Conservation (phyloP, 192 early-diverging fungal species). For the Rhizophagus clarus region DNA sequence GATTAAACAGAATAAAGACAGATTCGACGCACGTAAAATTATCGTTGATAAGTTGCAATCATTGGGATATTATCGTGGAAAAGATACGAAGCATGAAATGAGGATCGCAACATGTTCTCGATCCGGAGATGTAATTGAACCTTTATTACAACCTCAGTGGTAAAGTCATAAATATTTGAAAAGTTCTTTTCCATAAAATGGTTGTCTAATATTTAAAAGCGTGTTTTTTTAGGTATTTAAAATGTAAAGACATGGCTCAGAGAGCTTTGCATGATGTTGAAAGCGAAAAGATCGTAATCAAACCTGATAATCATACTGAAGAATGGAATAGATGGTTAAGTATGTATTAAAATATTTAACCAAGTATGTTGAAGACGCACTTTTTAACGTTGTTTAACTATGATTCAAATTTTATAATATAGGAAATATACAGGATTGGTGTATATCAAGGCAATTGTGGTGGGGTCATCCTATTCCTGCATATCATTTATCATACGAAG, state of each 20-base stretch:
- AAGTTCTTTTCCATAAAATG: neutral
- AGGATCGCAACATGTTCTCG: slow-evolving; percentile 71
- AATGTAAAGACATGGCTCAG: slow-evolving; percentile 74
- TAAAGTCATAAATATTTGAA: slow-evolving; percentile 24
- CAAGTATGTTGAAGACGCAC: neutral
- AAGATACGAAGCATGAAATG: slow-evolving; percentile 77
- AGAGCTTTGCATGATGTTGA: slow-evolving; percentile 68
- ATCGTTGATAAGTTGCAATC: slow-evolving; percentile 68
- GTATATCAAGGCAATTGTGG: slow-evolving; percentile 96
- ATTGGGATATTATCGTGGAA: slow-evolving; percentile 73
- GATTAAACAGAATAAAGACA: slow-evolving; percentile 63
- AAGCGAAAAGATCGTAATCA: slow-evolving; percentile 62
- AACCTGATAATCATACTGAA: slow-evolving; percentile 73
- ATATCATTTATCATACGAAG: slow-evolving; percentile 69
- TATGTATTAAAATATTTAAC: slow-evolving; percentile 23
- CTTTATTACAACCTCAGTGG: slow-evolving; percentile 96
- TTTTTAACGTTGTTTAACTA: neutral
- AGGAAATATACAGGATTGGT: slow-evolving; percentile 92
- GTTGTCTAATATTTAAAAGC: neutral
- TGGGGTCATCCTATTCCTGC: slow-evolving; percentile 97
- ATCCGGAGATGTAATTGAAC: slow-evolving; percentile 94
- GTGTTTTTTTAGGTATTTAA: slow-evolving; percentile 65
- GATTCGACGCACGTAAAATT: slow-evolving; percentile 80
- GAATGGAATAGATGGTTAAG: slow-evolving; percentile 92
- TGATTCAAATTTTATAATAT: neutral